Conservation (phyloP, 1,284 basidiomycete species). For the Takashimella koratensis region DNA sequence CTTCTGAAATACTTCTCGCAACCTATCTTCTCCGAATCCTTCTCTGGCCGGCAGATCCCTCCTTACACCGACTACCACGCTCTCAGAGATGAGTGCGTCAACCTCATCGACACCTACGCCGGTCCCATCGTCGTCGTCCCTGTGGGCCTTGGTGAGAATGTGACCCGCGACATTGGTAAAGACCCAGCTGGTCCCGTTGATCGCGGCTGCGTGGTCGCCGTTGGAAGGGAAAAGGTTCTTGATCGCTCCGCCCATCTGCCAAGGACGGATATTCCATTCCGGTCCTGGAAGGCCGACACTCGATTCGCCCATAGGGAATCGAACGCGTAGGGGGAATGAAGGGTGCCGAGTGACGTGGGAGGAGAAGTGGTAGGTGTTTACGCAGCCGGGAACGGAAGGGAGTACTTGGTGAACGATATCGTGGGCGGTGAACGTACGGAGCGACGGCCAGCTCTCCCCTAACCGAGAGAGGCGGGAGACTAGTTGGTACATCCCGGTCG, state of each 20-base stretch:
- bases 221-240: conserved; percentile 31
- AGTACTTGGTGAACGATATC: conserved; percentile 32
- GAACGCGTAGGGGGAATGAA: background rate
- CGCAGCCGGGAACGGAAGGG: conserved; percentile 17
- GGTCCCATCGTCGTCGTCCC: conserved; percentile 26
- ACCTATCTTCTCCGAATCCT: conserved; percentile 16
- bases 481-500: conserved; percentile 22
- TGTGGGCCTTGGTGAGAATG: conserved; percentile 19
- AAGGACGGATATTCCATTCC: conserved; percentile 32
- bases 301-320: conserved; percentile 12
- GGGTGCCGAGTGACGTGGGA: conserved; percentile 21
- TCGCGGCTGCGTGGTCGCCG: conserved; percentile 6
- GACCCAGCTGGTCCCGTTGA: conserved; percentile 18
- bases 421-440: conserved; percentile 18
- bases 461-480: conserved; percentile 18
- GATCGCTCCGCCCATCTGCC: conserved; percentile 30
- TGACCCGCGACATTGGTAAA: conserved; percentile 21
- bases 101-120: conserved; percentile 27
- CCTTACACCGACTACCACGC: conserved; percentile 15
- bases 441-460: conserved; percentile 8
- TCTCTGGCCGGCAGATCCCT: conserved; percentile 25
- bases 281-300: conserved; percentile 24
- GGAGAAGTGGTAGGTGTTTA: conserved; percentile 33
- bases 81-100: conserved; percentile 10
- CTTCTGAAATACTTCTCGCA: conserved; percentile 11